Conservation (phyloP, 2,329 filamentous ascomycete genomes). For the Aspergillus neotritici region DNA sequence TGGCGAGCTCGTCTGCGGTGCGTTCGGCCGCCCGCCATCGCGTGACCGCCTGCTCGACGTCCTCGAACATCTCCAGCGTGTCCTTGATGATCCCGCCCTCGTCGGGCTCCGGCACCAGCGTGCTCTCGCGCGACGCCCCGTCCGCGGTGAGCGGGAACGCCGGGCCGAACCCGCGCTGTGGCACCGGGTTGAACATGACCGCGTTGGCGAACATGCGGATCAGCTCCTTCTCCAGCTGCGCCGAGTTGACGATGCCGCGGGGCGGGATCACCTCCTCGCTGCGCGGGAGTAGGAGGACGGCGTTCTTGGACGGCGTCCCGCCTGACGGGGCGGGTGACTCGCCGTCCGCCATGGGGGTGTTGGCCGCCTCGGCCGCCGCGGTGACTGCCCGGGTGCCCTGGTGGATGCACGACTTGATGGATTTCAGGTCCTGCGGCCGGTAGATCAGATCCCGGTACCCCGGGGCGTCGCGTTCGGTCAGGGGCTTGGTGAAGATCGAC, state of each 20-base stretch:
- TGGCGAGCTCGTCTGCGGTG: slow-evolving; percentile 34
- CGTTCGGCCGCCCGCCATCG: slow-evolving; percentile 69
- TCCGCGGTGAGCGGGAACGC: slow-evolving; percentile 51
- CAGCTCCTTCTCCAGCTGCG: slow-evolving; percentile 85
- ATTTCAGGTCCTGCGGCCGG: slow-evolving; percentile 70
- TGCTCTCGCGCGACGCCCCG: slow-evolving; percentile 29
- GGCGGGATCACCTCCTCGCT: slow-evolving; percentile 76
- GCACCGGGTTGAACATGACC: slow-evolving; percentile 94
- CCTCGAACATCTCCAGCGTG: slow-evolving; percentile 81
- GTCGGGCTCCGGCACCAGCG: slow-evolving; percentile 61
- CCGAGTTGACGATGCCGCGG: slow-evolving; percentile 84
- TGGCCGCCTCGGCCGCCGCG: slow-evolving; percentile 54
- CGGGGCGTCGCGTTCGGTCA: slow-evolving; percentile 69
- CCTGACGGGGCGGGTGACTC: slow-evolving; percentile 40
- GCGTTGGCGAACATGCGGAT: slow-evolving; percentile 97
- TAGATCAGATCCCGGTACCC: slow-evolving; percentile 70
- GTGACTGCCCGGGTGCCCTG: slow-evolving; percentile 42
- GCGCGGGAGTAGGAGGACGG: slow-evolving; percentile 44
- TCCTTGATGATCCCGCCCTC: slow-evolving; percentile 86
- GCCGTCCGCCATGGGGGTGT: slow-evolving; percentile 57
- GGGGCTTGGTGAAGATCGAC: slow-evolving; percentile 70
- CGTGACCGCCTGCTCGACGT: slow-evolving; percentile 72
- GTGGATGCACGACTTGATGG: slow-evolving; percentile 65
- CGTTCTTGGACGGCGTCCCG: slow-evolving; percentile 36
- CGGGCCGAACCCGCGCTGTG: slow-evolving; percentile 62